These are phyloP conservation scores for Fonsecaea nubica DNA, from an alignment of 2,329 filamentous ascomycete genomes.

Conservation along the genomic window DNA sequence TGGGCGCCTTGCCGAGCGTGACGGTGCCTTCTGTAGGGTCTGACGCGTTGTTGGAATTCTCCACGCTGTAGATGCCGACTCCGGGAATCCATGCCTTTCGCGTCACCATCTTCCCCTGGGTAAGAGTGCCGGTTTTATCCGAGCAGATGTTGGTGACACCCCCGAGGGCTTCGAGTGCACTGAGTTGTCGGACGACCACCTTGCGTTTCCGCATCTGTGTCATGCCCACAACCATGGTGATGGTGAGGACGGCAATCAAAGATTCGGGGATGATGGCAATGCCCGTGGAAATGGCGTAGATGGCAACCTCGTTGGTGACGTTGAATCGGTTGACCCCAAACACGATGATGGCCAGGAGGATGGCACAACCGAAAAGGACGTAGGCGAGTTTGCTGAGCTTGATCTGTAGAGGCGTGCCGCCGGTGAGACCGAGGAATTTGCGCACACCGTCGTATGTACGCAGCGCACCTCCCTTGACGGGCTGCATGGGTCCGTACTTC, in stretches of 20 bases:
- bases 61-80: conserved; percentile 64
- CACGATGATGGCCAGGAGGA: conserved; percentile 67
- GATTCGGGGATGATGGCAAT: conserved; percentile 70
- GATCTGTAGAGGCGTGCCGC: conserved; percentile 83
- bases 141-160: conserved; percentile 63
- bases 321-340: conserved; percentile 65
- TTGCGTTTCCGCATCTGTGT: conserved; percentile 61
- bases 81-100: conserved; percentile 66
- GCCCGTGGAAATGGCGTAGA: conserved; percentile 65
- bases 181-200: conserved; percentile 62
- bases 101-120: conserved; percentile 68
- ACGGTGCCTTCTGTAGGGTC: conserved; percentile 62
- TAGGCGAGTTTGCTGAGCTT: conserved; percentile 86
- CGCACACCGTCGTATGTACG: conserved; percentile 58
- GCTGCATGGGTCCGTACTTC: conserved; percentile 53
- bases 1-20: conserved; percentile 46
- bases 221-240: conserved; percentile 65
- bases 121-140: conserved; percentile 62
- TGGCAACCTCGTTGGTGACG: conserved; percentile 63
- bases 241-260: conserved; percentile 67
- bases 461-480: conserved; percentile 58
- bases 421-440: conserved; percentile 64
- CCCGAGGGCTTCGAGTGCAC: conserved; percentile 63
- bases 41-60: conserved; percentile 62
- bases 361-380: conserved; percentile 74